These are phyloP conservation scores for Spathaspora hagerdaliae DNA, from an alignment of 805 yeast genomes.

Conservation along the genomic window DNA sequence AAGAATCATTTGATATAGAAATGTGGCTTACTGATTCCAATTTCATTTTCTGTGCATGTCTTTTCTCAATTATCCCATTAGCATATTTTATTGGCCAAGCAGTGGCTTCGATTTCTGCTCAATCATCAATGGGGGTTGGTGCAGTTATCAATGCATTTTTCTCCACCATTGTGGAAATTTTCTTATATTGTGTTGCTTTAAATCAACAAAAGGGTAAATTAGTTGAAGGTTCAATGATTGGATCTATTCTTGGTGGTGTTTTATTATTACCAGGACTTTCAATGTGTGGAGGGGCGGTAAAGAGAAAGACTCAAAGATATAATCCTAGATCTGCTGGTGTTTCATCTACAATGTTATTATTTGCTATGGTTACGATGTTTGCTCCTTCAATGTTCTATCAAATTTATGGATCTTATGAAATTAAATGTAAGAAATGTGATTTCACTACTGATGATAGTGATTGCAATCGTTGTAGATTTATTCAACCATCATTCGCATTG, in stretches of 20 bases:
- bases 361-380: slow-evolving; percentile 85
- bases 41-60: slow-evolving; percentile 66
- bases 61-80: slow-evolving; percentile 83
- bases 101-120: slow-evolving; percentile 98
- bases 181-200: slow-evolving; percentile 86
- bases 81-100: slow-evolving; percentile 98
- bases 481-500: slow-evolving; percentile 69
- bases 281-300: slow-evolving; percentile 96
- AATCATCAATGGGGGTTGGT: slow-evolving; percentile 98
- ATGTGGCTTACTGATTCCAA: slow-evolving; percentile 56
- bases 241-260: slow-evolving; percentile 90
- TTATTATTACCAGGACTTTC: slow-evolving; percentile 87
- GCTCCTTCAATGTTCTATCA: slow-evolving; percentile 89
- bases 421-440: slow-evolving; percentile 61
- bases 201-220: slow-evolving; percentile 78
- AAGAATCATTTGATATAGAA: slow-evolving; percentile 36
- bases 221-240: slow-evolving; percentile 95
- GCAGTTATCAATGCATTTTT: slow-evolving; percentile 97
- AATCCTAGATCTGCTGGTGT: slow-evolving; percentile 97
- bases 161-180: slow-evolving; percentile 92
- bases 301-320: slow-evolving; percentile 88
- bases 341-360: slow-evolving; percentile 89
- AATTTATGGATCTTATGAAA: slow-evolving; percentile 82
- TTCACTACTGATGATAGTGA: slow-evolving; percentile 21
- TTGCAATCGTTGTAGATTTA: slow-evolving; percentile 71